These are phyloP conservation scores for Pseudogymnoascus sp. DNA, from an alignment of 2,329 filamentous ascomycete species.

Conservation along the genomic window DNA sequence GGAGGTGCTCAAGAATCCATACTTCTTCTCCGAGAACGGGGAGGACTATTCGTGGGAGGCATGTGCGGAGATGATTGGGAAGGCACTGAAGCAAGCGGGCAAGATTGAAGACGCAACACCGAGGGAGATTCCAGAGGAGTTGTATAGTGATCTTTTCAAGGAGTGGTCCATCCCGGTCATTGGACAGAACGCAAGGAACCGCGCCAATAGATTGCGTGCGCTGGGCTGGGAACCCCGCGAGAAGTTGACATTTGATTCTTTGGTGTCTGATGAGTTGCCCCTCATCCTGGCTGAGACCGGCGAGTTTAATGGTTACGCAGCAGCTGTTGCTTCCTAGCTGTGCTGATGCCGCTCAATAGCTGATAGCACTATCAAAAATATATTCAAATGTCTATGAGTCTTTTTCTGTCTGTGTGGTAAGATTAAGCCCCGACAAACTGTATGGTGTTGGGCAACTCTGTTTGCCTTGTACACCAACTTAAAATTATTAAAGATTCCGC, in stretches of 20 bases:
- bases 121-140: slow-evolving; percentile 29
- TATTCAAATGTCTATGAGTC: background rate
- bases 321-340: slow-evolving; percentile 14
- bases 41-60: slow-evolving; percentile 38
- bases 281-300: slow-evolving; percentile 28
- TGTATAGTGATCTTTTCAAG: slow-evolving; percentile 36
- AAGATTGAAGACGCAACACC: slow-evolving; percentile 32
- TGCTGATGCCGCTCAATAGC: background rate
- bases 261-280: slow-evolving; percentile 37
- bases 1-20: slow-evolving; percentile 36
- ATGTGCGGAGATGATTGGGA: slow-evolving; percentile 32
- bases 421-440: too few species aligned
- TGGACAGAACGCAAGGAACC: slow-evolving; percentile 36
- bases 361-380: background rate
- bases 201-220: slow-evolving; percentile 36
- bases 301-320: slow-evolving; percentile 12
- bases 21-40: slow-evolving; percentile 42
- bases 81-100: slow-evolving; percentile 31
- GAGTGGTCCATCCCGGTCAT: slow-evolving; percentile 31
- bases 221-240: slow-evolving; percentile 40
- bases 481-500: background rate
- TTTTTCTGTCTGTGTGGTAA: background rate
- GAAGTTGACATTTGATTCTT: slow-evolving; percentile 34
- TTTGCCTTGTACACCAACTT: too few species aligned
- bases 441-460: too few species aligned